Base-by-base conservation (phyloP, 2,329 filamentous ascomycete species). In the Paraphoma sp. region DNA sequence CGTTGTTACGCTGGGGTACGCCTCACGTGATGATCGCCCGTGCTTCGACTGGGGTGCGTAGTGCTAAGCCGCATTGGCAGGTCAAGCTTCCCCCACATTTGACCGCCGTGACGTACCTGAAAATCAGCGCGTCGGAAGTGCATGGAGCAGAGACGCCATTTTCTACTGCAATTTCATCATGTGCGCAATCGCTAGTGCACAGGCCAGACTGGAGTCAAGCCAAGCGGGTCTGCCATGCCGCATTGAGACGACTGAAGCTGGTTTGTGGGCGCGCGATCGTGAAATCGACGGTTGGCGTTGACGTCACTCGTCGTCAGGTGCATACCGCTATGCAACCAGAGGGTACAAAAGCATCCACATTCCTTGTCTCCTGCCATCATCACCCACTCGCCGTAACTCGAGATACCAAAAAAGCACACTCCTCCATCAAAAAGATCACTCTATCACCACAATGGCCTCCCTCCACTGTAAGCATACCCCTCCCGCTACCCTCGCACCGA, bases 401-500 rank as follows among this genome's bases (percentile, higher is more conserved):
- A 53, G 52, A 54, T 54, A 51, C 51, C 48, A 59, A 50, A 55
- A 45, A 56, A 52, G 31, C 56, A 42, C 33, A 43, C 46, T 49
- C 49, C 48, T 45, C 46, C 64, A 68, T 64, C 59, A 46, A 52
- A 55, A 62, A 54, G 40, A 49, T 45, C 60, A 59, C 31, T 51
- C 45, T 47, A 66, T 64, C 64, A 64, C 65, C 79, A 82, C 71
- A 80, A 87, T 86, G 84, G 82, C 84, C 57, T 84, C 83, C 70
- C 82, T 87, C 62, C 80, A 83, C 76, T 87, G 85, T 87, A 81
- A 75, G 84, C 80, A 30, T 29, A 9, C 43, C n/a, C n/a, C n/a
- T n/a, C n/a, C n/a, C n/a, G n/a, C n/a, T n/a, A n/a, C n/a, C n/a
- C n/a, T n/a, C n/a, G n/a, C n/a, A n/a, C n/a, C n/a, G n/a, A n/a